A percentile compares a stretch with the other conserved stretches of the same genome.
These are phyloP conservation scores for Amyloporia xantha DNA, from an alignment of 768 basidiomycete species.

Conservation along the genomic window DNA sequence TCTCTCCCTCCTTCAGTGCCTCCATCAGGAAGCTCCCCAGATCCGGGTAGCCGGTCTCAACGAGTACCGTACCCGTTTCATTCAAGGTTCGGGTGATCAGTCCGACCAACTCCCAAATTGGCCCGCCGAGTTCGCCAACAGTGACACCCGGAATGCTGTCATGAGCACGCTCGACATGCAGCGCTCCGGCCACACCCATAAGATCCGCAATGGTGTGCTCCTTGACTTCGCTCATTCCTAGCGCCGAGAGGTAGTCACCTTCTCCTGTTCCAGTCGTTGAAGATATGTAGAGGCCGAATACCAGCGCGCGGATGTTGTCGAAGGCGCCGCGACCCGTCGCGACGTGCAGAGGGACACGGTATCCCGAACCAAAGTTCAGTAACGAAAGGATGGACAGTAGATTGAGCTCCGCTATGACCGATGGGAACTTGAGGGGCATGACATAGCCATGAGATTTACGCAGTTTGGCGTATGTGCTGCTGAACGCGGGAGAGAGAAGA, in stretches of 20 bases:
- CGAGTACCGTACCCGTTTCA: constrained; percentile 65
- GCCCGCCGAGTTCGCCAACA: constrained; percentile 73
- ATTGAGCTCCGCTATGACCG: constrained; percentile 70
- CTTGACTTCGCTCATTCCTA: constrained; percentile 52
- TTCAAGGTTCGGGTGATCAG: constrained; percentile 57
- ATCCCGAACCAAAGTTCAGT: constrained; percentile 81
- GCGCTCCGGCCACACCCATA: constrained; percentile 47
- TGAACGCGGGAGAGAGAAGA: constrained; percentile 58
- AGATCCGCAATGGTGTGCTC: constrained; percentile 62
- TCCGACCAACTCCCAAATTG: constrained; percentile 64
- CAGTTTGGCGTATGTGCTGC: constrained; percentile 52
- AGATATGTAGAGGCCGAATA: constrained; percentile 65
- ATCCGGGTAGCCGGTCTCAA: constrained; percentile 53
- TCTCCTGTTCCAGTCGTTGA: constrained; percentile 47
- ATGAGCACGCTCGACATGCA: constrained; percentile 69
- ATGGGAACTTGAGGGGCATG: constrained; percentile 76
- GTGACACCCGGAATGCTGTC: constrained; percentile 59
- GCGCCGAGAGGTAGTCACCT: constrained; percentile 54
- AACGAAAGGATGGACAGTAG: constrained; percentile 71
- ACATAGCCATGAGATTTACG: constrained; percentile 61
- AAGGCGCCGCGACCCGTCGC: constrained; percentile 76
- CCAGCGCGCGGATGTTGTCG: constrained; percentile 73
- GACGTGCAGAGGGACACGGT: constrained; percentile 64
- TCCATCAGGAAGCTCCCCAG: constrained; percentile 73
- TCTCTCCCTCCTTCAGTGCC: constrained; percentile 46